phyloP scores from a whole-genome alignment of 139 green algal species.

The Tetraselmis striata region DNA sequence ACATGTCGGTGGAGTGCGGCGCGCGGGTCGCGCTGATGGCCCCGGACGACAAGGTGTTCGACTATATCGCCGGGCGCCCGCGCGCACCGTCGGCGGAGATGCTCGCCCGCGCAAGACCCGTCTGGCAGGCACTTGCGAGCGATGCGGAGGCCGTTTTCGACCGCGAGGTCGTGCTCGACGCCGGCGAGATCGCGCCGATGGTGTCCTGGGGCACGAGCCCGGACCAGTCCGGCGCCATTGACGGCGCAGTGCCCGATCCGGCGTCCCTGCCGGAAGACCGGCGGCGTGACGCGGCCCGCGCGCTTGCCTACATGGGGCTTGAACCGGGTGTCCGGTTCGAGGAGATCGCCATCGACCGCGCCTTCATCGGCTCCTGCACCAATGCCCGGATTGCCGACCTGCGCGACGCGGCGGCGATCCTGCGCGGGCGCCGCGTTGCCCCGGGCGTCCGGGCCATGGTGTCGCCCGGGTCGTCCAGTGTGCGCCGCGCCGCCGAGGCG shows the following conservation, averaged over 20 bases:
- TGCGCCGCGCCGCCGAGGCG: conserved; percentile 30
- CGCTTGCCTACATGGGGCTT: conserved; percentile 40
- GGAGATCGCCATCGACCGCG: conserved; percentile 24
- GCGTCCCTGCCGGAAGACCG: conserved; percentile 10
- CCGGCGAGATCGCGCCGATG: conserved; percentile 25
- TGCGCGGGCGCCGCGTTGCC: conserved; percentile 28
- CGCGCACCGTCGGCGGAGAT: too few species aligned
- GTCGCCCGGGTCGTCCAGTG: conserved; percentile 28
- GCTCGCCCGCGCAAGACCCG: too few species aligned
- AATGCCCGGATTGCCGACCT: conserved; percentile 41
- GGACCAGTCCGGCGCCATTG: conserved; percentile 6
- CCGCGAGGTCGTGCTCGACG: conserved; percentile 27
- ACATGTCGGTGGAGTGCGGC: conserved; percentile 43
- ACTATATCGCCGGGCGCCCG: conserved; percentile 33
- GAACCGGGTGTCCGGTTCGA: conserved; percentile 16
- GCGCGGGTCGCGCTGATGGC: conserved; percentile 37
- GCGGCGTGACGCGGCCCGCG: conserved; percentile 18
- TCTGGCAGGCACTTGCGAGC: conserved; percentile 19
- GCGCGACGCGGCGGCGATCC: conserved; percentile 22
- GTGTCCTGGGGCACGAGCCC: conserved; percentile 15
- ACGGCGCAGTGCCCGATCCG: conserved; percentile 25
- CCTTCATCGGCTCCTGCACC: conserved; percentile 42
- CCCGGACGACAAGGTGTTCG: conserved; percentile 36
- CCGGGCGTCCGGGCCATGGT: conserved; percentile 31
- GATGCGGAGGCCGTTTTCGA: conserved; percentile 30